Evolutionary conservation across 306 rosid species (phyloP), one percentile per base, ranked within the genome.

Genomic region (Begonia fuchsioides): DNA sequence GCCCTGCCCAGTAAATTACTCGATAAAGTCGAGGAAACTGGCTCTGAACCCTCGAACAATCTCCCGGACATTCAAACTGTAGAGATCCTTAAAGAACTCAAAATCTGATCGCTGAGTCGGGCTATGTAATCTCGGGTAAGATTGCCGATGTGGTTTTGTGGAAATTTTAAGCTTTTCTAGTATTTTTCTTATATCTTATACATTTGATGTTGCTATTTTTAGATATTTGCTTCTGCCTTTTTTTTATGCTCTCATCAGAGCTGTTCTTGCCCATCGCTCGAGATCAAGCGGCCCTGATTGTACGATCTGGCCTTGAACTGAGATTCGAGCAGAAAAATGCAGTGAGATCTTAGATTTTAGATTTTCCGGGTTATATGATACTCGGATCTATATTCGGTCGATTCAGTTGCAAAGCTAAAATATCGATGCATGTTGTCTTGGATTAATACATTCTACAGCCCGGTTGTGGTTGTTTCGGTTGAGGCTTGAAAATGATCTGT

Each of bases 31-130:
- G 65, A 64, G 49, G 73, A 66, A 58, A 59, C 62, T 17, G 68
- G 52, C 43, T 60, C 55, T 39, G 63, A 64, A 70, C 39, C 57
- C 19, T 61, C 59, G 20, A 58, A 59, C 61, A 57, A 47, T 56
- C 63, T 20, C 58, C 47, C 69, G 50, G 80, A 71, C 64, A 46
- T 56, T 13, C 65, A 74, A 69, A 68, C 71, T 5, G 59, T 57
- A 59, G 73, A 75, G 66, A 70, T 62, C 76, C 66, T 85, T 72
- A 76, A 69, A 58, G 78, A 61, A 72, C 78, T 79, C 61, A 68
- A 80, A 72, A 77, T 92, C 56, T 90, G 83, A 85, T 52, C 69
- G 50, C 56, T 50, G 20, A 47, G 20, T 55, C 56, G 63, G 54
- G 57, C 39, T 62, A 65, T 53, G 47, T 46, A 44, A 59, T 64